phyloP scores from a whole-genome alignment of 768 basidiomycete genomes.

The Cystobasidium onofrii region DNA sequence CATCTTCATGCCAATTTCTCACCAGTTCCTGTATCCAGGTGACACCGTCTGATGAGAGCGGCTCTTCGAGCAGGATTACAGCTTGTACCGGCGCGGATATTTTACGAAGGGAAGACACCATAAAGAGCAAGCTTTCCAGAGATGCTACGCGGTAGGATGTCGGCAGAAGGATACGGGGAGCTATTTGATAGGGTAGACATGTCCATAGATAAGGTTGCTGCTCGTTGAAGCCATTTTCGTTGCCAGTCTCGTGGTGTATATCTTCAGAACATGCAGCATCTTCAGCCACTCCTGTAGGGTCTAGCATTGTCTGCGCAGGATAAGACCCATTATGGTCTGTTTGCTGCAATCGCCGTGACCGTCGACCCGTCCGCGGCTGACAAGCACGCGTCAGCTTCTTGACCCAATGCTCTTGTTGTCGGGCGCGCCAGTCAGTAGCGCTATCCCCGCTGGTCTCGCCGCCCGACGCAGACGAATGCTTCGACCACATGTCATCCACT shows the following conservation, averaged over 20 bases:
- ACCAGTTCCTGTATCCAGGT: background rate
- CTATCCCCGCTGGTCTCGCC: background rate
- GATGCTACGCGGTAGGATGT: background rate
- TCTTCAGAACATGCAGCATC: too few relatives aligned
- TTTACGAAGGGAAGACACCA: background rate
- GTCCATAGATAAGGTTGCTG: background rate
- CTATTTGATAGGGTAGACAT: background rate
- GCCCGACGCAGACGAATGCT: background rate
- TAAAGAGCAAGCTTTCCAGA: background rate
- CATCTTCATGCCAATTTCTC: background rate
- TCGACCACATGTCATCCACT: slow-evolving; percentile 20
- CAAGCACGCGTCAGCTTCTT: slow-evolving; percentile 3
- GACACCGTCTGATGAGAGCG: background rate
- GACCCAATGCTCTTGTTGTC: slow-evolving; percentile 15
- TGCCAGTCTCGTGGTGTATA: too few relatives aligned
- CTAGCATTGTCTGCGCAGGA: background rate
- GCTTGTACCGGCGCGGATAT: background rate
- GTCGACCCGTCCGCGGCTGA: background rate
- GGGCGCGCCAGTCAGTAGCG: background rate
- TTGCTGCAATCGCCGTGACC: background rate
- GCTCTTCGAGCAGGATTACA: background rate
- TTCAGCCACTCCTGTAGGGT: too few relatives aligned
- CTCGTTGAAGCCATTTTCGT: background rate
- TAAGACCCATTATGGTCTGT: too few relatives aligned
- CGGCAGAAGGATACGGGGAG: background rate